Base-by-base conservation (phyloP, 2,329 filamentous ascomycete genomes). In the Ophiosphaerella korrae region DNA sequence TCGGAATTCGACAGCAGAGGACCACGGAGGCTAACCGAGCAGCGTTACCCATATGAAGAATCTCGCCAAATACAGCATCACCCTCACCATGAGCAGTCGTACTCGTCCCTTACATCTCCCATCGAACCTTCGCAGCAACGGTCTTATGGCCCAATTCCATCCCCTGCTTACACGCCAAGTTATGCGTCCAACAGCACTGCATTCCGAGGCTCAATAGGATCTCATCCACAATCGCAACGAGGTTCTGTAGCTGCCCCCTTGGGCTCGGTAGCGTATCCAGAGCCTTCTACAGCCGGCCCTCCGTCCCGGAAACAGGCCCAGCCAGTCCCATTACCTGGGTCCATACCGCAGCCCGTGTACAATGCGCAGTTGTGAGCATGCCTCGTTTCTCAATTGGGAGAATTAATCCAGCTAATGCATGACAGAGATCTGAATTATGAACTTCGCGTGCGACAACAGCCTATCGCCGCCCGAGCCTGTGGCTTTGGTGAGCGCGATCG, bases 401-500 rank as follows among this genome's bases (percentile, higher is more conserved):
- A 42, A 42, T 32, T 48, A 55, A 48, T 45, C 57, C 57, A 45
- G 41, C 65, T 71, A 42, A 72, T 23, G n/a, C 58, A 43, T 39
- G 39, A 23, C 52, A 73, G 71, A 37, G 70, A 73, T 49, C 60
- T 73, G 35, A 72, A 74, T 47, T 81, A 79, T 62, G 72, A 74
- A 42, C 80, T 90, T 49, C 77, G 72, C 38, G 84, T 93, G 55
- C 86, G 90, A 42, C 90, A 94, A 71, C 89, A 93, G 65, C 90
- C 90, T 7, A 79, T 85, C 14, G 89, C 89, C 1, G 90, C 90
- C 45, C 82, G 90, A 60, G 89, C 89, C 36, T 94, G 90, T 64
- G 90, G 90, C 1, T 93, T 92, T 69, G 90, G 90, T 53, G 90
- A 93, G 73, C 82, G 89, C 57, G 90, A 94, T 67, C 84, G 90